Conservation (phyloP, 2,329 filamentous ascomycete species). For the Pseudocercospora macadamiae region DNA sequence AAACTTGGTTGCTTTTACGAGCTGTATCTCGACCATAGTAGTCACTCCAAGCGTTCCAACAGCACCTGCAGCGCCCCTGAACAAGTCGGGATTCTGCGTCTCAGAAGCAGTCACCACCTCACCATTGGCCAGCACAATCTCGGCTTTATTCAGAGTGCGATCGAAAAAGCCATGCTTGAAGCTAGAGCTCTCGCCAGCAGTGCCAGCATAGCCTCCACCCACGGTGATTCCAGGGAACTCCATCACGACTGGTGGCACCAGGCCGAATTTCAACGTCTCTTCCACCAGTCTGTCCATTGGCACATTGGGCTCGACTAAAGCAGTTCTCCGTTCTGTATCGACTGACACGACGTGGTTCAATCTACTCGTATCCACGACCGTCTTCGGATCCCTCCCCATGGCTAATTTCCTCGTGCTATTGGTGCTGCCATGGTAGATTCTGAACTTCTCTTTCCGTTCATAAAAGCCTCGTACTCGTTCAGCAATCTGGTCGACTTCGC, state of each 20-base stretch:
- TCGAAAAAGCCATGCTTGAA: conserved; percentile 72
- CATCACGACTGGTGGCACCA: conserved; percentile 69
- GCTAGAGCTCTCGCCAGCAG: conserved; percentile 68
- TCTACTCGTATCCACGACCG: conserved; percentile 67
- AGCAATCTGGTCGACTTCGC: conserved; percentile 50
- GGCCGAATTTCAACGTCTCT: conserved; percentile 57
- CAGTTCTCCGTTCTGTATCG: conserved; percentile 57
- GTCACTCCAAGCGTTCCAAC: conserved; percentile 70
- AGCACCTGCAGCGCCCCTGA: conserved; percentile 66
- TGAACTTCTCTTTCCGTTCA: conserved; percentile 61
- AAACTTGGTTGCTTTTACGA: conserved; percentile 51
- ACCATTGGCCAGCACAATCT: conserved; percentile 67
- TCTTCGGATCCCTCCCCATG: conserved; percentile 34
- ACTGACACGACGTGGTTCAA: conserved; percentile 66
- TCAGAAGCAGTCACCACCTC: conserved; percentile 59
- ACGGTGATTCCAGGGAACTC: conserved; percentile 74
- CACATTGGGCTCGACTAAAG: conserved; percentile 71
- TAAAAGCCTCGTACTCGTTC: conserved; percentile 54
- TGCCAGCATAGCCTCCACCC: conserved; percentile 69
- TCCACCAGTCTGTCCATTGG: conserved; percentile 67
- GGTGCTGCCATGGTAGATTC: conserved; percentile 77
- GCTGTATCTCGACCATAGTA: conserved; percentile 57
- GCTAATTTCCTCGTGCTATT: conserved; percentile 68
- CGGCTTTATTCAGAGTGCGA: conserved; percentile 61
- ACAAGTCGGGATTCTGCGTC: conserved; percentile 60